Conservation (phyloP, 2,329 filamentous ascomycete species). For the Trichoderma guizhouense region DNA sequence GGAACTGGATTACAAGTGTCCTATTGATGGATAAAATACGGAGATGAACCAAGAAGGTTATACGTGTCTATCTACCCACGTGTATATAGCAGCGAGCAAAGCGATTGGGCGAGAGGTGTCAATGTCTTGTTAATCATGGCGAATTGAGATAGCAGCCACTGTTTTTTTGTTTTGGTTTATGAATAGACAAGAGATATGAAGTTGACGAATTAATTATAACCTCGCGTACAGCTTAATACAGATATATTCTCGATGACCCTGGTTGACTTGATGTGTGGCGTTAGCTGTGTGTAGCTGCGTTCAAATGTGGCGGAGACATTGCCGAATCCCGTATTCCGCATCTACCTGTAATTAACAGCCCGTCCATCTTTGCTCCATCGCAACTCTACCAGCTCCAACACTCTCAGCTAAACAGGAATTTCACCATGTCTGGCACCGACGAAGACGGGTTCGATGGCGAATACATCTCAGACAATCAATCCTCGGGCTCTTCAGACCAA, state of each 20-base stretch:
- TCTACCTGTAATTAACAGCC: background rate
- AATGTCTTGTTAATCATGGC: background rate
- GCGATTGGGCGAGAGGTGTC: background rate
- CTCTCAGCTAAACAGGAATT: background rate
- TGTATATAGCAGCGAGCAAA: constrained; percentile 2
- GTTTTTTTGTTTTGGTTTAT: background rate
- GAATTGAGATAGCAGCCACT: background rate
- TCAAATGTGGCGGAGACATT: background rate
- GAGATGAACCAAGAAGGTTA: background rate
- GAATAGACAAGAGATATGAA: constrained; percentile 8
- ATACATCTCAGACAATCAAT: constrained; percentile 35
- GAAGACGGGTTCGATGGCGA: constrained; percentile 32
- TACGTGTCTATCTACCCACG: background rate
- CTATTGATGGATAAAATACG: constrained; percentile 46
- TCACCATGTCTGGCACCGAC: constrained; percentile 32
- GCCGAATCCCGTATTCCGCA: background rate
- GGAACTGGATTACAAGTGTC: constrained; percentile 52
- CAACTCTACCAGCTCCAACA: background rate
- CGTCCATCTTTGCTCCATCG: background rate
- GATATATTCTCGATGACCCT: background rate
- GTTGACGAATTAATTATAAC: background rate
- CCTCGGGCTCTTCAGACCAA: constrained; percentile 31
- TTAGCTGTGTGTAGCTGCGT: background rate
- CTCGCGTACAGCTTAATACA: too few relatives aligned
- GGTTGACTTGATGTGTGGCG: background rate